Evolutionary conservation across 2,329 filamentous ascomycete genomes (phyloP), one percentile per base, ranked within the genome.

Genomic region (Cadophora sp.): DNA sequence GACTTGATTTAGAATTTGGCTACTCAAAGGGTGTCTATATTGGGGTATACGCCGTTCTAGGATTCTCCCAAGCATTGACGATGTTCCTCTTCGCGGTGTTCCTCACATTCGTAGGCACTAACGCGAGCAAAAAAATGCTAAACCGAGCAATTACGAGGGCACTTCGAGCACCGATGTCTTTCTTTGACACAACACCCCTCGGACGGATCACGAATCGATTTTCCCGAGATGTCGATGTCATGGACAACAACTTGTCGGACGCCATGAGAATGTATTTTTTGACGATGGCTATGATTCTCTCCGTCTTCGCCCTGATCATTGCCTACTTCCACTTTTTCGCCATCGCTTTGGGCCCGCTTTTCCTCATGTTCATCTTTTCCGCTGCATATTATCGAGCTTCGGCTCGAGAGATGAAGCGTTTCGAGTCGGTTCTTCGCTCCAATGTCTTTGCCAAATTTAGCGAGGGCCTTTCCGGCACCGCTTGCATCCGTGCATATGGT

Each of bases 181-280:
- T 98, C 81, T 98, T 98, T 80, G 96, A 99, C 75, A 98, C 96
- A 0, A 98, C 96, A 0, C 96, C 96, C 0, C 85, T 98, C 0
- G 96, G 96, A 22, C 91, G 95, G 45, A 97, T 98, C 78, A 97
- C 94, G 24, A 98, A 98, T 78, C 92, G 96, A 18, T 98, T 98
- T 80, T 96, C 93, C 39, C 91, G 95, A 73, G 96, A 99, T 75
- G 92, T 98, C 48, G 93, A 97, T 75, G 93, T 96, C 65, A 96
- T 98, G 93, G 96, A 98, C 80, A 97, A 97, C 78, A 93, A 89
- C 66, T 81, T 97, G 51, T 91, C 91, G 0, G 95, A 97, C 74
- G 91, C 93, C 3, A 93, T 97, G 80, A 89, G 95, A 71, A 97
- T 97, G 89, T 97, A 95, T 81, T 90, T 94, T 74, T 82, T 97